Evolutionary conservation across 225 moss, liverwort and hornwort genomes (phyloP).

Genomic region (Asterella californica): DNA sequence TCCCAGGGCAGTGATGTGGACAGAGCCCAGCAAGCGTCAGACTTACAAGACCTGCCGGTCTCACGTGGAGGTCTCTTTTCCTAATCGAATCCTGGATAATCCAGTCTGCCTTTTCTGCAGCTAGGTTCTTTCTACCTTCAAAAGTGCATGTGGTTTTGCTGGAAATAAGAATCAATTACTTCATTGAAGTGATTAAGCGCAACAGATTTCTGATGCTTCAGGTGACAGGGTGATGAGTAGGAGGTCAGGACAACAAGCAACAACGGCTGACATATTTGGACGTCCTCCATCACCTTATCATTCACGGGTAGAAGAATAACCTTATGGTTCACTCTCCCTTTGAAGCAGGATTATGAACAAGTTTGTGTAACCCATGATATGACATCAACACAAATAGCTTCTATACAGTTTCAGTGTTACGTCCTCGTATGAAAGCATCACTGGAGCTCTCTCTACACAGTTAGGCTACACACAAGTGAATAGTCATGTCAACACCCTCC

Average conservation of each 20-base stretch:
- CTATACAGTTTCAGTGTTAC: background rate
- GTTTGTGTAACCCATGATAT: background rate
- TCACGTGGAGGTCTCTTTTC: conserved; percentile 13
- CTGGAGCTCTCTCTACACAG: background rate
- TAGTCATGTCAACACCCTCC: background rate
- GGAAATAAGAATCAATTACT: background rate
- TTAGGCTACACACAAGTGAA: background rate
- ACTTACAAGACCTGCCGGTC: conserved; percentile 7
- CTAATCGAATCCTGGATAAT: background rate
- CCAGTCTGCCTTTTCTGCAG: background rate
- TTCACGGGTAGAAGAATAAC: conserved; percentile 7
- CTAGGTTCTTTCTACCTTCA: background rate
- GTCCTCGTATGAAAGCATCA: too few species aligned
- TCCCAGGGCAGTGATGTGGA: conserved; percentile 19
- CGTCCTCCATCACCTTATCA: conserved; percentile 32
- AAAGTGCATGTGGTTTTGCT: background rate
- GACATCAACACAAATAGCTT: background rate
- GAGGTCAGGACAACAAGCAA: conserved; percentile 33
- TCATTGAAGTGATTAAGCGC: background rate
- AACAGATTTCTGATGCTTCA: background rate
- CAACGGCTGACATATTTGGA: conserved; percentile 29
- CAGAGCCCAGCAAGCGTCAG: background rate
- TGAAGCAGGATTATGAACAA: background rate
- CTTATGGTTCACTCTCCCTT: background rate
- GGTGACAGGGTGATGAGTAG: conserved; percentile 45